Conservation (phyloP, 2,329 filamentous ascomycete genomes). For the Pseudogymnoascus sp. region DNA sequence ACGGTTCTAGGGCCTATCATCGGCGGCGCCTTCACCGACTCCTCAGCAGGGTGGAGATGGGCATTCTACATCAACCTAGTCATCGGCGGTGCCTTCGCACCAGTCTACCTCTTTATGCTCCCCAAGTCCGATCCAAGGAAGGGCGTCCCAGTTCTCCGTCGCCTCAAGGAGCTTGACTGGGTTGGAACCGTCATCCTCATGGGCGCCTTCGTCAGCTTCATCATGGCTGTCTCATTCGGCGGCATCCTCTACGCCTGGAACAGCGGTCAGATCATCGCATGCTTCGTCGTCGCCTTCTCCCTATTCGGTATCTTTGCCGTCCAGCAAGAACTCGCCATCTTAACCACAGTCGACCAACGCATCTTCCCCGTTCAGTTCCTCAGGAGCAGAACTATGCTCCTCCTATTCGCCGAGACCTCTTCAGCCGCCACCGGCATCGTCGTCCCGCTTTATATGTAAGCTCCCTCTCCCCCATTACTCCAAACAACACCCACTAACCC, state of each 20-base stretch:
- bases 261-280: constrained; percentile 20
- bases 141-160: constrained; percentile 4
- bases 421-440: constrained; percentile 19
- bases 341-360: constrained; percentile 20
- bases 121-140: constrained; percentile 30
- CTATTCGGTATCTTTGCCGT: constrained; percentile 20
- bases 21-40: constrained; percentile 38
- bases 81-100: constrained; percentile 33
- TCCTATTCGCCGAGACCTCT: constrained; percentile 30
- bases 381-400: constrained; percentile 30
- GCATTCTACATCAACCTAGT: constrained; percentile 50
- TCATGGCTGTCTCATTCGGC: constrained; percentile 30
- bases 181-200: constrained; percentile 26
- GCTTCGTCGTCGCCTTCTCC: constrained; percentile 38
- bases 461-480: constrained; percentile 7
- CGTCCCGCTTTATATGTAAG: constrained; percentile 11
- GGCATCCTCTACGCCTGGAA: constrained; percentile 27
- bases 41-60: constrained; percentile 38
- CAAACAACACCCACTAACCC: constrained; percentile 36
- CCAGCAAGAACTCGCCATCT: constrained; percentile 23
- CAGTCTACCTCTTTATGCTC: constrained; percentile 37
- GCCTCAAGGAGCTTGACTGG: constrained; percentile 20
- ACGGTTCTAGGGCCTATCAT: constrained; percentile 40
- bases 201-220: constrained; percentile 26
- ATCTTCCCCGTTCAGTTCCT: constrained; percentile 28